Evolutionary conservation across 805 yeast species (phyloP).

Genomic region (Candida nemodendra): DNA sequence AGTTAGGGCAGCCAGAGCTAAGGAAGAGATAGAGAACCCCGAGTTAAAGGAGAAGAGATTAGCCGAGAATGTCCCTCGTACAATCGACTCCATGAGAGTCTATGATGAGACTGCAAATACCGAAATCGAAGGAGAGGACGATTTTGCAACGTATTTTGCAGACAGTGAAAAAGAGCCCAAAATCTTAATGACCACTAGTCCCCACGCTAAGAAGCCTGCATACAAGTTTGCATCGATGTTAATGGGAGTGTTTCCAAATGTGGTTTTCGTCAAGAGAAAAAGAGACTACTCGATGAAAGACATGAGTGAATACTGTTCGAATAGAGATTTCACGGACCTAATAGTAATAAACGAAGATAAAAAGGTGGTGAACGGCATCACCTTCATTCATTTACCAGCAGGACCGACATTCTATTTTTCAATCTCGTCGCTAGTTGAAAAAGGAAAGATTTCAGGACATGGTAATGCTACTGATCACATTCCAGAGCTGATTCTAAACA

Average conservation of each 20-base stretch:
- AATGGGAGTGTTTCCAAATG: constrained; percentile 80
- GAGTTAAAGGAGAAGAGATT: constrained; percentile 78
- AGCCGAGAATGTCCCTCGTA: constrained; percentile 71
- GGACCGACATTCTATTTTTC: constrained; percentile 96
- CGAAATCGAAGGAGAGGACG: constrained; percentile 62
- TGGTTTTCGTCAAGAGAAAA: constrained; percentile 84
- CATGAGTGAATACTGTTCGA: constrained; percentile 78
- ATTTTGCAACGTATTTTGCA: constrained; percentile 57
- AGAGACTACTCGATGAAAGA: constrained; percentile 81
- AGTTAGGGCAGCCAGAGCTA: constrained; percentile 77
- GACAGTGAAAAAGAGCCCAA: constrained; percentile 65
- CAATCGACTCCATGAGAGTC: constrained; percentile 81
- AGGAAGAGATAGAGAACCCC: constrained; percentile 82
- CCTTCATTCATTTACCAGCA: constrained; percentile 89
- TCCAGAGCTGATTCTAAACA: constrained; percentile 90
- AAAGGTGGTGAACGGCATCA: constrained; percentile 85
- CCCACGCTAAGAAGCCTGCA: constrained; percentile 80
- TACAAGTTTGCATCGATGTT: constrained; percentile 87
- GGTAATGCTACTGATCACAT: constrained; percentile 88
- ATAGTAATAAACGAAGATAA: constrained; percentile 92
- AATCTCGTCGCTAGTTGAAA: constrained; percentile 70
- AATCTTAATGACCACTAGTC: constrained; percentile 85
- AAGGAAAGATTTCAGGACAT: constrained; percentile 78
- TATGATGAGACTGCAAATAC: constrained; percentile 76
- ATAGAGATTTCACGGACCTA: constrained; percentile 84